phyloP scores from a whole-genome alignment of 2,329 filamentous ascomycete species.

The Aspergillus nomiae region DNA sequence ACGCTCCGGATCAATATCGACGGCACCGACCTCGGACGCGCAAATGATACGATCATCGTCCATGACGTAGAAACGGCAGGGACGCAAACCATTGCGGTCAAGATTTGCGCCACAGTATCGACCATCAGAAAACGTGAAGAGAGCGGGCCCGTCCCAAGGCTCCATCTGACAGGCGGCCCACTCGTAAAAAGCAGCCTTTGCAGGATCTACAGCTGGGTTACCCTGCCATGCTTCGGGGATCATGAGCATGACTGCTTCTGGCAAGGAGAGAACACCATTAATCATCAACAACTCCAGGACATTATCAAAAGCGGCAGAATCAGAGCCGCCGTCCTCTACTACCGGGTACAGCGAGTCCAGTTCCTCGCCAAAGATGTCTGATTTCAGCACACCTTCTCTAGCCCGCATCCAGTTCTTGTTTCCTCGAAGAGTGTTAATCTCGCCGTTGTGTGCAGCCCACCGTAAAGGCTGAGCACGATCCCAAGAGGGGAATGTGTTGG shows the following conservation, averaged over 20 bases:
- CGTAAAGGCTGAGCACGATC: conserved; percentile 93
- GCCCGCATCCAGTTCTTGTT: conserved; percentile 99
- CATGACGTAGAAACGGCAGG: conserved; percentile 95
- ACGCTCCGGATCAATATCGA: conserved; percentile 83
- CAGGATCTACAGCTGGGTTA: conserved; percentile 86
- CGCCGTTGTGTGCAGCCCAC: conserved; percentile 98
- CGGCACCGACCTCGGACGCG: conserved; percentile 93
- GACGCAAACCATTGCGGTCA: conserved; percentile 90
- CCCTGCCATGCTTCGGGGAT: conserved; percentile 98
- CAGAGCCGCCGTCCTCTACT: conserved; percentile 93
- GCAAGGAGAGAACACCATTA: conserved; percentile 91
- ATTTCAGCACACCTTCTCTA: conserved; percentile 91
- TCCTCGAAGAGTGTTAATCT: conserved; percentile 94
- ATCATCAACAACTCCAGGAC: conserved; percentile 91
- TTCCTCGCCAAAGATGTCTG: conserved; percentile 87
- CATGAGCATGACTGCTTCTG: conserved; percentile 98
- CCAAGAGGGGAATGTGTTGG: conserved; percentile 98
- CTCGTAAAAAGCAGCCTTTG: conserved; percentile 96
- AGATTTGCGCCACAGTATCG: conserved; percentile 96
- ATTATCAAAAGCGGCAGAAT: conserved; percentile 96
- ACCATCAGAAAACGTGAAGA: conserved; percentile 96
- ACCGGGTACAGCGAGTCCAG: conserved; percentile 89
- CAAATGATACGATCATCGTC: conserved; percentile 97
- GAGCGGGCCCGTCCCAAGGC: conserved; percentile 93
- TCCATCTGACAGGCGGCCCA: conserved; percentile 99